Evolutionary conservation across 805 yeast species (phyloP), one percentile per base, ranked within the genome.

Genomic region (Candida maris): DNA sequence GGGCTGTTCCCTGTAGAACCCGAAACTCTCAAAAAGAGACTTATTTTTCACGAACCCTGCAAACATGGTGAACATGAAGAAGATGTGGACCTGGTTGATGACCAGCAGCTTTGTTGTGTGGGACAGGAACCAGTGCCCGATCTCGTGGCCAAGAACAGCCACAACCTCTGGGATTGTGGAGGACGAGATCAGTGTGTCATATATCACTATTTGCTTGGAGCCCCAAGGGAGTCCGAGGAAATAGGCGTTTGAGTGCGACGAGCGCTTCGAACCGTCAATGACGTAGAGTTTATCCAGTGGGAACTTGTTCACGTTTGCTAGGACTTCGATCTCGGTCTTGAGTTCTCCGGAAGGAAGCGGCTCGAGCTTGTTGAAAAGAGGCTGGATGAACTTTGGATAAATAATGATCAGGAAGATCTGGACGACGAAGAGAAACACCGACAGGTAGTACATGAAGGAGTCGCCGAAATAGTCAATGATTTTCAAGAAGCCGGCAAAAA

Each of bases 81-180:
- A 75, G 35, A 81, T 61, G 49, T 85, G 85, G 4, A 66, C 58
- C 61, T 86, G 89, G 31, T 77, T 68, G 44, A 81, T 72, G 4
- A 73, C 53, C 53, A 93, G 63, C 71, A 82, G 74, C 57, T 79
- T 80, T n/a, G 89, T 68, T 43, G 89, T 82, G 61, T 93, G 99
- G 40, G 83, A 79, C 59, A 84, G 72, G 52, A 82, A 81, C 99
- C 99, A 93, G 61, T 93, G 99, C 34, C 99, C 99, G 49, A 93
- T 82, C 67, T 93, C 99, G 57, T 93, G 99, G n/a, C 95, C 97
- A 46, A 91, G 71, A 1, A 93, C 96, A 35, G 97, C 97, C 35
- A 88, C 86, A 27, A 88, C 85, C 62, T 93, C 95, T 28, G 73
- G 75, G 19, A 77, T 73, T 20, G 88, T 65, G 22, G 88, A 80